These are phyloP conservation scores for Metschnikowia aberdeeniae DNA, from an alignment of 805 yeast species.

Conservation along the genomic window DNA sequence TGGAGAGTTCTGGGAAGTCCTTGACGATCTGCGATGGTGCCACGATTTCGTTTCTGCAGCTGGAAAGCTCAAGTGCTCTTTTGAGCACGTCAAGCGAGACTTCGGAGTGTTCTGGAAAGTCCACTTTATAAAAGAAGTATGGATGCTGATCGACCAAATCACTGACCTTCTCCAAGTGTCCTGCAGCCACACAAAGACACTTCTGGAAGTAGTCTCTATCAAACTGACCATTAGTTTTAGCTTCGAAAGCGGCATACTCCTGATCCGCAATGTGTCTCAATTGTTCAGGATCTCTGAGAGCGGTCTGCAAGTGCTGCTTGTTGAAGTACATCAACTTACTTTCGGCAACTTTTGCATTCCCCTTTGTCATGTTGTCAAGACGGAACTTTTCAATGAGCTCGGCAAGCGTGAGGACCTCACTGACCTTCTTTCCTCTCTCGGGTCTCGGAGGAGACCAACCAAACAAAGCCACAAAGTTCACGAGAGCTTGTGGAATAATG, in stretches of 20 bases:
- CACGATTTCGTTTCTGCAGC: slow-evolving; percentile 1
- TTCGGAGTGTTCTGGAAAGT: slow-evolving; percentile 18
- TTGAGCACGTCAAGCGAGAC: slow-evolving; percentile 12
- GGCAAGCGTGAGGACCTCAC: slow-evolving; percentile 49
- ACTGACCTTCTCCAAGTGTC: slow-evolving; percentile 47
- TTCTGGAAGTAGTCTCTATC: slow-evolving; percentile 30
- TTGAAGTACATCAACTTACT: slow-evolving; percentile 74
- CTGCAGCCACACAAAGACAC: slow-evolving; percentile 44
- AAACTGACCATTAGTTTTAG: slow-evolving; percentile 10
- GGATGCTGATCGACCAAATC: slow-evolving; percentile 48
- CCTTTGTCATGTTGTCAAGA: slow-evolving; percentile 75
- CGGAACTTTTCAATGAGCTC: slow-evolving; percentile 56
- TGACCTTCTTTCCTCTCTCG: slow-evolving; percentile 40
- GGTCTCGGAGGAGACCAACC: slow-evolving; percentile 90
- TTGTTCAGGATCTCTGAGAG: slow-evolving; percentile 34
- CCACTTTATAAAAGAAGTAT: slow-evolving; percentile 45
- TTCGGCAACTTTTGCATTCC: slow-evolving; percentile 88
- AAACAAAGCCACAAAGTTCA: slow-evolving; percentile 82
- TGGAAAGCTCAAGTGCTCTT: slow-evolving; percentile 15
- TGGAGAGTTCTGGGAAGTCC: not conserved
- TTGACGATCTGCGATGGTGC: slow-evolving; percentile 3
- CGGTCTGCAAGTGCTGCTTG: slow-evolving; percentile 54
- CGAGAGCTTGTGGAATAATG: slow-evolving; percentile 77
- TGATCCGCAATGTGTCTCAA: slow-evolving; percentile 36
- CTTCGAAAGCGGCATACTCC: slow-evolving; percentile 19